phyloP scores from a whole-genome alignment of 306 rosid genomes.

The Sindora glabra region DNA sequence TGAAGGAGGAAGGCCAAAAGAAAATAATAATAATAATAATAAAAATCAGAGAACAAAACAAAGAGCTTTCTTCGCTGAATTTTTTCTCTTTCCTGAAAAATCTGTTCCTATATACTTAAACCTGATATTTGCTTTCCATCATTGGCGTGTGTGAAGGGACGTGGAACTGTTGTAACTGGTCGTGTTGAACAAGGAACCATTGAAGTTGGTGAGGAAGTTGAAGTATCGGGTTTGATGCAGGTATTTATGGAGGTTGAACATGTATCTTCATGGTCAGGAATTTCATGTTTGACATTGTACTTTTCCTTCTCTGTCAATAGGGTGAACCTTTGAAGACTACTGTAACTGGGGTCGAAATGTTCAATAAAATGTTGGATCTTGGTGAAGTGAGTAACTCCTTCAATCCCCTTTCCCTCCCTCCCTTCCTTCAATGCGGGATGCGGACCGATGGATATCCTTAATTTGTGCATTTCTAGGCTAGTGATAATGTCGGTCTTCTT shows the following conservation, averaged over 20 bases:
- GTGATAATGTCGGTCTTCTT: conserved; percentile 94
- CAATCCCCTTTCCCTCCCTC: neutral
- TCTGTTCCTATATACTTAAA: neutral
- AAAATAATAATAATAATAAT: neutral
- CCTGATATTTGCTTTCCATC: neutral
- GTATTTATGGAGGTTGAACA: conserved; percentile 15
- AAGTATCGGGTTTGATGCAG: conserved; percentile 69
- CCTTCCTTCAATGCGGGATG: neutral
- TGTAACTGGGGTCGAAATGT: conserved; percentile 92
- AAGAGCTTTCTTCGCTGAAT: neutral
- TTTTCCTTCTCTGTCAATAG: conserved; percentile 25
- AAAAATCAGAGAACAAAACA: neutral
- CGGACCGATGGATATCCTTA: conserved; percentile 12
- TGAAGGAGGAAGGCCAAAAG: no score
- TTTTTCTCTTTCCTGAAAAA: neutral
- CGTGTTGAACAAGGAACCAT: conserved; percentile 86
- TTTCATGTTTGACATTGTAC: conserved; percentile 10
- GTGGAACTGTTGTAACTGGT: conserved; percentile 95
- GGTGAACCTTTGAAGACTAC: conserved; percentile 63
- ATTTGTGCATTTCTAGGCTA: conserved; percentile 45
- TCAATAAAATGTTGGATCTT: conserved; percentile 68
- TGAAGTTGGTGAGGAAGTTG: conserved; percentile 94
- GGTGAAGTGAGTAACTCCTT: conserved; percentile 65
- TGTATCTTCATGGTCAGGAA: neutral
- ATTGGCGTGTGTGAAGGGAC: conserved; percentile 47